phyloP scores from a whole-genome alignment of 495 filamentous ascomycete genomes.

The Lineolata rhizophorae region DNA sequence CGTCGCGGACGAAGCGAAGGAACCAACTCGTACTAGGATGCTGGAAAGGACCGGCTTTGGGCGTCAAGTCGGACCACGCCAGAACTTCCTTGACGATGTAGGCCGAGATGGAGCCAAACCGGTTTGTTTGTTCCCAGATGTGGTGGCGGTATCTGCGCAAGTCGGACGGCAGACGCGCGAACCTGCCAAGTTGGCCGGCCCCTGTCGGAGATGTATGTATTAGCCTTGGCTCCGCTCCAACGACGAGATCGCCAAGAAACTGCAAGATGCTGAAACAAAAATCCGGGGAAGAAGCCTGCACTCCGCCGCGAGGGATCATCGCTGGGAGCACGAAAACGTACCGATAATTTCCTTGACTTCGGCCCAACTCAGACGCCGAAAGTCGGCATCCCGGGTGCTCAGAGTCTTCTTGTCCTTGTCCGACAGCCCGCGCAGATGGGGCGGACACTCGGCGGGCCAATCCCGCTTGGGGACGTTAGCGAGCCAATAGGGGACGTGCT shows the following conservation, averaged over 20 bases:
- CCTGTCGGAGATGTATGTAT: slow-evolving; percentile 7
- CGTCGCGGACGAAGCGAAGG: background rate
- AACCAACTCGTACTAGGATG: slow-evolving; percentile 20
- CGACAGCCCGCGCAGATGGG: slow-evolving; percentile 34
- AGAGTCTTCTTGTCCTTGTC: slow-evolving; percentile 39
- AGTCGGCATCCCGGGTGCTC: slow-evolving; percentile 37
- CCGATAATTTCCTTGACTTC: slow-evolving; percentile 37
- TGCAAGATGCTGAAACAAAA: too few relatives aligned
- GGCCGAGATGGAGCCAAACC: slow-evolving; percentile 50
- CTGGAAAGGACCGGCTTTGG: slow-evolving; percentile 26
- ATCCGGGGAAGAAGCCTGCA: too few relatives aligned
- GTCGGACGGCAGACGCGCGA: slow-evolving; percentile 52
- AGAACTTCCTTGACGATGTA: slow-evolving; percentile 48
- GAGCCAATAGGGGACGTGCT: slow-evolving; percentile 46
- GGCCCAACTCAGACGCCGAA: slow-evolving; percentile 35
- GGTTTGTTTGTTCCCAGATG: slow-evolving; percentile 32
- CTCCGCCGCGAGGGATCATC: too few relatives aligned
- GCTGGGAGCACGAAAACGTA: slow-evolving; percentile 12
- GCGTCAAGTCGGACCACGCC: slow-evolving; percentile 32
- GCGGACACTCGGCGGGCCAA: slow-evolving; percentile 43
- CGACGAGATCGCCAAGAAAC: too few relatives aligned
- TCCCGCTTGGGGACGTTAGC: slow-evolving; percentile 44
- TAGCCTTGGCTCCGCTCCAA: slow-evolving; percentile 1
- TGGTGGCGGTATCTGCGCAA: slow-evolving; percentile 50
- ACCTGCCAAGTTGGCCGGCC: slow-evolving; percentile 45